Conservation (phyloP, 371 early-diverging fungal species). For the Globomyces sp. region DNA sequence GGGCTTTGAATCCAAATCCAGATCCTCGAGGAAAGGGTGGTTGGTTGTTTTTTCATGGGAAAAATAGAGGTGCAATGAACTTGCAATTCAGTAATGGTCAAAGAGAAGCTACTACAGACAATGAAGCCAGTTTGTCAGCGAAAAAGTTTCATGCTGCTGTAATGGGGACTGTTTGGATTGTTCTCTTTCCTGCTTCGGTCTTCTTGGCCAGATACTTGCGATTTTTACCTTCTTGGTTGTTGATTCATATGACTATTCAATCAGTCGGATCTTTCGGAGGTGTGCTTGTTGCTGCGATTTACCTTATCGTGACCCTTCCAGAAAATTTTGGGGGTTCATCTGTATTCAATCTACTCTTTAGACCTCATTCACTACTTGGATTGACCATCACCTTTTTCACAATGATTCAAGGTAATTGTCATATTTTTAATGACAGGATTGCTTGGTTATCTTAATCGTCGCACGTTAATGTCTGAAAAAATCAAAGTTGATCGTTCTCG, state of each 20-base stretch:
- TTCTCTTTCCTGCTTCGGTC: slow-evolving; percentile 19
- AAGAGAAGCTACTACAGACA: background rate
- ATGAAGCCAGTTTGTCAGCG: background rate
- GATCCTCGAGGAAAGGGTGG: slow-evolving; percentile 8
- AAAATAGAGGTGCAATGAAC: slow-evolving; percentile 1
- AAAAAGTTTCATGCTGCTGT: slow-evolving; percentile 13
- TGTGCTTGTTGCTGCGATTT: slow-evolving; percentile 1
- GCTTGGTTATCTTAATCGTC: slow-evolving; percentile 30
- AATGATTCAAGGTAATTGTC: slow-evolving; percentile 20
- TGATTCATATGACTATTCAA: slow-evolving; percentile 13
- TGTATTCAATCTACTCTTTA: background rate
- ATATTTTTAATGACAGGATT: background rate
- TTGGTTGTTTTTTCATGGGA: slow-evolving; percentile 10
- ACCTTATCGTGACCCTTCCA: background rate
- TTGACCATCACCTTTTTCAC: slow-evolving; percentile 22
- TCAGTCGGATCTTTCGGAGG: background rate
- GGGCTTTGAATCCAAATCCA: slow-evolving; percentile 12
- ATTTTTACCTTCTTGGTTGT: slow-evolving; percentile 12
- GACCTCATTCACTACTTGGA: slow-evolving; percentile 37
- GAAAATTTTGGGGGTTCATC: slow-evolving; percentile 11
- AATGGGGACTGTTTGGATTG: slow-evolving; percentile 15
- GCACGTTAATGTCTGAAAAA: slow-evolving; percentile 26
- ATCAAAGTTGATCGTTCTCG: slow-evolving; percentile 19
- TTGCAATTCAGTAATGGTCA: background rate
- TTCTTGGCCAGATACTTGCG: slow-evolving; percentile 20